Evolutionary conservation across 2,329 filamentous ascomycete genomes (phyloP), one percentile per base, ranked within the genome.

Genomic region (Aschersonia sp.): DNA sequence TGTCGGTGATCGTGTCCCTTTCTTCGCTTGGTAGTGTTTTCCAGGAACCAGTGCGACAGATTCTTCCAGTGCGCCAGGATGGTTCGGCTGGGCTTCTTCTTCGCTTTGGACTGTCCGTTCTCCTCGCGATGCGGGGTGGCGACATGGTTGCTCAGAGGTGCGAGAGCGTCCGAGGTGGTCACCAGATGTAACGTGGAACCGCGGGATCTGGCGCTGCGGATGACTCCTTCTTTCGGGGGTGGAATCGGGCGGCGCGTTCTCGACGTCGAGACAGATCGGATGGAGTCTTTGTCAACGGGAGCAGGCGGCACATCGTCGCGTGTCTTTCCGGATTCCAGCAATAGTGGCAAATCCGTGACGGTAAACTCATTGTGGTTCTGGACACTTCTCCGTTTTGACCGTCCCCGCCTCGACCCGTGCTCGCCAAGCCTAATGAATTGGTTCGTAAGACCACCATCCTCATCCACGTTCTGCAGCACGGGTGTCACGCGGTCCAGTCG

Each of bases 101-200:
- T 70, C 29, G 73, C 63, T 54, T 77, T 78, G 47, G 69, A 69
- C 5, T 60, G 53, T 7, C 48, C 61, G 48, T 61, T 56, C 30
- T 57, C 51, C 51, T 65, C 54, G 40, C 48, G 46, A 5, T 49
- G 46, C 2, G 48, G 44, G 1, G 44, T 45, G 40, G 50, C 54
- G 35, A 47, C 56, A 31, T 54, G 53, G 47, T 61, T 62, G 30
- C 20, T 46, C 10, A n/a, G 20, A 44, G 62, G 53, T 28, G 63
- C 64, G 12, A 78, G 53, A 1, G 68, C 70, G 20, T 78, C 75
- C 5, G 72, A 71, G 0, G 78, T 80, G 7, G 85, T 84, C 40
- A 94, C 88, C 4, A 94, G 77, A 59, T 95, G 88, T 32, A 96
- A 74, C 53, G 88, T 92, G 55, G 89, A 95, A 43, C 86, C 85